Conservation (phyloP, 2,329 filamentous ascomycete species). For the Curvularia eragrostidis region DNA sequence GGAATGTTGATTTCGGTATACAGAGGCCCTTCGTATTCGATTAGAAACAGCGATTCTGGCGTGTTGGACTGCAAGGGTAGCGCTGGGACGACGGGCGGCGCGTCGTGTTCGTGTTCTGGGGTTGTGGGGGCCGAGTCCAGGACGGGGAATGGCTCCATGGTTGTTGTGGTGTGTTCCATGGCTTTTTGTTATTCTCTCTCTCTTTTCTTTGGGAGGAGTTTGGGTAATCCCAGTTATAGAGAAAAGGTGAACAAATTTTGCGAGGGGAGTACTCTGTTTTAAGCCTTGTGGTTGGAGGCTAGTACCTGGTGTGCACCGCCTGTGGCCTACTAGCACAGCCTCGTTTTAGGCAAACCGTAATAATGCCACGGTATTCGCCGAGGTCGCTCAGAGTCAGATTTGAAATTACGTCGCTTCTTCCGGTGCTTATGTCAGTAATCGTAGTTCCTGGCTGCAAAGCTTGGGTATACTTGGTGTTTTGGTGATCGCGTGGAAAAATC, state of each 20-base stretch:
- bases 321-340: conserved; percentile 12
- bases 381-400: background rate
- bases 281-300: background rate
- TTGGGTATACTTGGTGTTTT: background rate
- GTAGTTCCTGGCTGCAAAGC: background rate
- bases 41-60: background rate
- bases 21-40: conserved; percentile 32
- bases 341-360: conserved; percentile 15
- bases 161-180: conserved; percentile 7
- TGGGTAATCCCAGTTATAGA: background rate
- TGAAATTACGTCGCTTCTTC: background rate
- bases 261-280: background rate
- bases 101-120: conserved; percentile 6
- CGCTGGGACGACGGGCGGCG: background rate
- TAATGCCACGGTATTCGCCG: background rate
- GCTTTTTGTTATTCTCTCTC: background rate
- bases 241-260: background rate
- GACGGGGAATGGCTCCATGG: conserved; percentile 5
- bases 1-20: conserved; percentile 48
- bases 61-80: background rate
- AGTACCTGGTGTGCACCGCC: no score
- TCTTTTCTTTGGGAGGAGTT: background rate
- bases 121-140: conserved; percentile 9
- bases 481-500: background rate
- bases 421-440: background rate